Evolutionary conservation across 2,329 filamentous ascomycete genomes (phyloP), one percentile per base, ranked within the genome.

Genomic region (Camillea tinctor): DNA sequence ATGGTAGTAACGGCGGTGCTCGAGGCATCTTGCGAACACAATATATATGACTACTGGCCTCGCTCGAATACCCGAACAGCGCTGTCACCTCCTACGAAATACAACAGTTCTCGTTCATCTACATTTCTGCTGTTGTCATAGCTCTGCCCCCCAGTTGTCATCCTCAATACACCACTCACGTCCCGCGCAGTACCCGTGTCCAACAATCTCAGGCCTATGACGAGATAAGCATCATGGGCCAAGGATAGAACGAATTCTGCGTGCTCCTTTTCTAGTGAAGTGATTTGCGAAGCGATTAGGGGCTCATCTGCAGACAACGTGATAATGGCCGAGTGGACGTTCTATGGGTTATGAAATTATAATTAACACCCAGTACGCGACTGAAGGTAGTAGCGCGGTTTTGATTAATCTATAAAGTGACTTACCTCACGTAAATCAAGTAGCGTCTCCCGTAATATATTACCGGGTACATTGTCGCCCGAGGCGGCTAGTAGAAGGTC

Each of bases 131-230:
- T 69, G 9, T 55, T 63, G 52, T 56, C 68, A 23, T 61, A 62
- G 50, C 66, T 70, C 22, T 70, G 72, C 17, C 74, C 77, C 3
- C 88, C 88, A 51, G 82, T 80, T 19, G 90, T 93, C 54, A 95
- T 81, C 66, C 93, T 84, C 64, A 97, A 71, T 50, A 97, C 92
- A 2, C 94, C 94, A 76, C 91, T 96, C 30, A 98, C 91, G 75
- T 97, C 94, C 72, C 84, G 88, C 63, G 94, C 93, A n/a, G 88
- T 88, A 0, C 94, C 94, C 0, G 93, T 96, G 71, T 96, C 93
- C 62, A 98, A 75, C 70, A 88, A 82, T 56, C 93, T 81, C 60
- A 95, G 77, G 62, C 90, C 86, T 68, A 96, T 76, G 3, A 94
- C 82, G 63, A 84, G 80, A n/a, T 84, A 77, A 8, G 93, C 91